Base-by-base conservation (phyloP, 768 basidiomycete species). In the Mycena sanguinolenta region DNA sequence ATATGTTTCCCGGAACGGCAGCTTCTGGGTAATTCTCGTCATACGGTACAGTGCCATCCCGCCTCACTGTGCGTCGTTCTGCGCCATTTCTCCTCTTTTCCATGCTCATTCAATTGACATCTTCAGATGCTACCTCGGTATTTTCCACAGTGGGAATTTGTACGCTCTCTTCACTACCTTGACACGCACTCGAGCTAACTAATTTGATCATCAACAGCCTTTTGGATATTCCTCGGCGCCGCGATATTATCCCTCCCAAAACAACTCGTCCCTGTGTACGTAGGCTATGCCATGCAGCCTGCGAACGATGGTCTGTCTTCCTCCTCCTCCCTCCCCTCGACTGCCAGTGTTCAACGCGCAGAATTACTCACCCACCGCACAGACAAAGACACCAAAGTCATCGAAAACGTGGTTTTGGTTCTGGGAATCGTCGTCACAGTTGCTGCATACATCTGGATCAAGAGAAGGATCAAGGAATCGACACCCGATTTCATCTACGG, bases 1-100 rank as follows among this genome's bases (percentile, higher is more conserved):
- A 73, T 73, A 81, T 80, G 69, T 90, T 23, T 83, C 92, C n/a
- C 85, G 87, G 27, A 88, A 92, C 14, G 92, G 91, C 19, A 91
- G 91, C 3, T 90, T 92, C 82, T 84, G 82, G 75, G 82, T 90
- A 32, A 86, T 87, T 2, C 76, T 90, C 63, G 82, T 89, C 63
- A 85, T 83, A 7, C 86, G 88, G 21, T 82, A 85, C 36, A 87
- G 85, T 65, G 88, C 86, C 14, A 46, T 69, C 25, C 73, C 73
- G 8, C 12, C 73, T 58, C 70, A 74, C 42, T 58, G 73, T 74
- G 14, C n/a, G 70, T 63, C 38, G 23, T 9, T 36, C 42, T 50
- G 27, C 23, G n/a, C n/a, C n/a, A n/a, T n/a, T 27, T 8, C 25
- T 19, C 23, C 8, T 30, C 23, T 9, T 14, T 23, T 7, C 19